Evolutionary conservation across 2,329 filamentous ascomycete genomes (phyloP), one percentile per base, ranked within the genome.

Genomic region (Teratosphaeria zuluensis): DNA sequence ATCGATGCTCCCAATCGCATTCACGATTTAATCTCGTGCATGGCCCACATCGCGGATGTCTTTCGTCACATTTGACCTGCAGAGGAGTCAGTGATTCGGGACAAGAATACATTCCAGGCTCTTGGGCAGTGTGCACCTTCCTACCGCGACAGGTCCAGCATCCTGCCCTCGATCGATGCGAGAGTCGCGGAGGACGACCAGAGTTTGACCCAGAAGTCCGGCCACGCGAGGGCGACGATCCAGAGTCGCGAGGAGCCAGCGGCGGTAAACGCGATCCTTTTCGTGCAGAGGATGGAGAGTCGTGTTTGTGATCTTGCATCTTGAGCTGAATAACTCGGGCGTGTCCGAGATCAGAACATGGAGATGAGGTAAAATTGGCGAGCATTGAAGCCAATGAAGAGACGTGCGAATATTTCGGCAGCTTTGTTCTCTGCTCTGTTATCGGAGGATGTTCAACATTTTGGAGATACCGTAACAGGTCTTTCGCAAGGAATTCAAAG

Each of bases 41-140:
- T 74, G 81, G 81, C 74, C 78, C 80, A 68, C 81, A 83, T 65
- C 74, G 75, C 57, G 80, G 81, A 65, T 78, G 76, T 48, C 72
- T 72, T 69, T 83, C 81, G 66, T 83, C 81, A 68, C 81, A 83
- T 75, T 83, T 83, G 24, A 82, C 80, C 68, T 70, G 56, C 74
- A 65, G 14, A 21, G 6, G 51, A 19, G 56, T 59, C 48, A 62
- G 51, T 32, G n/a, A 42, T 21, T 28, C 30, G 51, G 24, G 55
- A 31, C 11, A 19, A 4, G 28, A 51, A 38, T 35, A 16, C 32
- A 51, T 19, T 21, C 12, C 38, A 16, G 33, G 31, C 4, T 48
- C 16, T n/a, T n/a, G 14, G 42, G 16, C 16, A 14, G 33, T 12
- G 11, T 38, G 48, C 59, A 71, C 71, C 64, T 74, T 74, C 32